Percentiles rank a stretch among this genome's conserved stretches.
These are phyloP conservation scores for Talaromyces sp. DNA, from an alignment of 2,329 filamentous ascomycete genomes.

Conservation along the genomic window DNA sequence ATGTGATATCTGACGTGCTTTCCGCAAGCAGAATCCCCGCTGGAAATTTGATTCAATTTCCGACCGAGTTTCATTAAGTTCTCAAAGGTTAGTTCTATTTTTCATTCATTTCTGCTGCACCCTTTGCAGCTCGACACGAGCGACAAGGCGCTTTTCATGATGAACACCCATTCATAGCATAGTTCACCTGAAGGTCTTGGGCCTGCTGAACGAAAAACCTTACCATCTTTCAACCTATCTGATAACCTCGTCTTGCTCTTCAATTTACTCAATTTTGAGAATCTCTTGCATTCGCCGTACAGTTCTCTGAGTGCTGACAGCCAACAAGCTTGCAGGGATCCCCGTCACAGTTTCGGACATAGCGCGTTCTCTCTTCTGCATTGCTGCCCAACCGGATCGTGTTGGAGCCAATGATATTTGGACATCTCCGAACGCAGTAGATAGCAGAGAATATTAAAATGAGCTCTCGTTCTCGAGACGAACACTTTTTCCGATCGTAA, in stretches of 20 bases:
- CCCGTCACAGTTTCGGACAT: not conserved
- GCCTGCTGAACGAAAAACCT: conserved; percentile 23
- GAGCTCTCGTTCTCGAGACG: not conserved
- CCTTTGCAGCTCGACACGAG: conserved; percentile 38
- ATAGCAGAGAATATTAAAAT: not conserved
- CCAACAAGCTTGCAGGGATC: not conserved
- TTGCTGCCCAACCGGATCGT: conserved; percentile 13
- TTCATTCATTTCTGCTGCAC: not conserved
- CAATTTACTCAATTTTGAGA: not conserved
- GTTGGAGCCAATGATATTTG: not conserved
- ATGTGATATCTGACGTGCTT: not conserved
- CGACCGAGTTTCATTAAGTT: not conserved
- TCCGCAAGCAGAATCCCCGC: not conserved
- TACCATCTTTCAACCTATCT: conserved; percentile 22
- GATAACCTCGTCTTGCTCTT: conserved; percentile 7
- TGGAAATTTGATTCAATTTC: not conserved
- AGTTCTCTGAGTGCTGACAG: not conserved
- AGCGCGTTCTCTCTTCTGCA: conserved; percentile 7
- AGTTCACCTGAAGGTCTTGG: conserved; percentile 25
- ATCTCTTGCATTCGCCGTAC: not conserved
- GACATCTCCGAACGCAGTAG: not conserved
- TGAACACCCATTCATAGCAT: conserved; percentile 23
- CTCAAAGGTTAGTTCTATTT: not conserved
- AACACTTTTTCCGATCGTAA: not conserved
- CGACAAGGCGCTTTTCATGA: conserved; percentile 15